Base-by-base conservation (phyloP, 805 yeast species). In the Hemisphaericaspora nanyangensis region DNA sequence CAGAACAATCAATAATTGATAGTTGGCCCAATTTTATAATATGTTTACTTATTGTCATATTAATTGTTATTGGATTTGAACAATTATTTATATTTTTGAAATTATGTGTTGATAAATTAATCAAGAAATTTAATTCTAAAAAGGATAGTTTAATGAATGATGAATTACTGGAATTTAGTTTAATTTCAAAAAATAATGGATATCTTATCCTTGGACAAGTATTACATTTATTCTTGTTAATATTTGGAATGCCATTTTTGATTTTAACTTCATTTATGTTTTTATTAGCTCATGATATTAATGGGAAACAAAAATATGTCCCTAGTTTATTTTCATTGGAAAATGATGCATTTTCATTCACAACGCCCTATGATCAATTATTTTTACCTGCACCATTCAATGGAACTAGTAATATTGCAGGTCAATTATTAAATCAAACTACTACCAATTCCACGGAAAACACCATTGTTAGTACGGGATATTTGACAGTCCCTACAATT, bases 21-120 rank as follows among this genome's bases (percentile, higher is more conserved):
- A 63, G 57, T 26, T 74, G 79, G 80, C 63, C 60, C 37, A 61
- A 63, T 48, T 71, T 74, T 48, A 60, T 76, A 48, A 39, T 69
- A 5, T 53, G 59, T 22, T 51, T 68, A 19, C 16, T 55, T 1
- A 45, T 57, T 12, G 57, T 66, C 57, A 50, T 59, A 1, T 38
- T 47, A 1, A 38, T 55, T 11, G 58, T 55, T 22, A 42, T 62
- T n/a, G 48, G 45, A 1, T 39, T 51, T 10, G 52, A 55, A 27
- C 55, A 53, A 38, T 15, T 49, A 3, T 49, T 49, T 29, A 49
- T 61, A 8, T 35, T 49, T n/a, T 8, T 57, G 7, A 60, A 51
- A 34, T 42, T 32, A 17, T 25, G 28, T 20, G 29, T 37, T 27
- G 39, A 43, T 29, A 27, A 34, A 16, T 31, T 34, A 17, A 32